phyloP scores from a whole-genome alignment of 441 rosid genomes.

The Macaranga tanarius region DNA sequence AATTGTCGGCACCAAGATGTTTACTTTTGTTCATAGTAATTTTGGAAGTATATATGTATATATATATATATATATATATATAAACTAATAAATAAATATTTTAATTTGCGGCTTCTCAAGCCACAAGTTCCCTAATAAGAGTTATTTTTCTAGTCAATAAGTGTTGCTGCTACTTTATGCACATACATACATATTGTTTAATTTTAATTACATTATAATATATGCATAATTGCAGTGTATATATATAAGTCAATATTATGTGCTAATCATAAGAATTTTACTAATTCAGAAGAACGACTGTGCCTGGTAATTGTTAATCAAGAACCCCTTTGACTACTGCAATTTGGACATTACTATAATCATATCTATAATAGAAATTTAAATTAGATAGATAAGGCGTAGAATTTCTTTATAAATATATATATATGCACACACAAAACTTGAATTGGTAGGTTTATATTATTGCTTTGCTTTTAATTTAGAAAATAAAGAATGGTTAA shows the following conservation, averaged over 20 bases:
- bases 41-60: conserved; percentile 20
- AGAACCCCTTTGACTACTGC: background rate
- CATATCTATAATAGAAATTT: background rate
- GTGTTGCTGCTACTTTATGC: background rate
- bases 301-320: background rate
- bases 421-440: too few species aligned
- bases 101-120: background rate
- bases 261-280: too few species aligned
- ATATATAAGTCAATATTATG: too few species aligned
- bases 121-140: background rate
- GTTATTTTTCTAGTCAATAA: background rate
- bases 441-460: too few species aligned
- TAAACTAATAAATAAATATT: too few species aligned
- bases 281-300: background rate
- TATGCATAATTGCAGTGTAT: too few species aligned
- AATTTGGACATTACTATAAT: background rate
- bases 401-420: background rate
- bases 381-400: background rate
- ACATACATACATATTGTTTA: background rate
- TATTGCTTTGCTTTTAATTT: too few species aligned
- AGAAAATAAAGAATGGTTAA: too few species aligned
- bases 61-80: background rate
- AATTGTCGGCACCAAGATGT: conserved; percentile 42
- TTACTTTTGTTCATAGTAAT: conserved; percentile 17
- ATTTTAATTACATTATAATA: too few species aligned